Conservation (phyloP, 768 basidiomycete genomes). For the Amanita fuliginea region DNA sequence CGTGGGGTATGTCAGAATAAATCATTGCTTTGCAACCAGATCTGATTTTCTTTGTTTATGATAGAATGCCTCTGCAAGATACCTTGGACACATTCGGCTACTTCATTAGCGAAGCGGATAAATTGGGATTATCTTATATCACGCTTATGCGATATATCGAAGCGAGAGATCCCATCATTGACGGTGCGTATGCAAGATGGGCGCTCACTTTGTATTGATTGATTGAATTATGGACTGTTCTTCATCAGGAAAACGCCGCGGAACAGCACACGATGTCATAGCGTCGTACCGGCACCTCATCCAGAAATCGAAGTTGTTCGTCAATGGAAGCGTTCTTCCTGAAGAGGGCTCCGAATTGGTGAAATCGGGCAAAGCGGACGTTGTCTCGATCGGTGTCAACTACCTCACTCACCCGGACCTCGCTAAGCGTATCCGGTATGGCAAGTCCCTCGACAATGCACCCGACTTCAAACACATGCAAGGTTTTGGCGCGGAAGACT, state of each 20-base stretch:
- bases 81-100: constrained; percentile 30
- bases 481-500: constrained; percentile 14
- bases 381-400: constrained; percentile 23
- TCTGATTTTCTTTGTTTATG: background rate
- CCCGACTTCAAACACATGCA: constrained; percentile 18
- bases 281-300: constrained; percentile 23
- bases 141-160: constrained; percentile 18
- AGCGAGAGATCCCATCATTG: constrained; percentile 14
- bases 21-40: background rate
- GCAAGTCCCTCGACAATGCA: constrained; percentile 22
- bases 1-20: constrained; percentile 21
- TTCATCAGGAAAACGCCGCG: constrained; percentile 21
- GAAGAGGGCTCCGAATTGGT: constrained; percentile 26
- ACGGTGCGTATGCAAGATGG: constrained; percentile 18
- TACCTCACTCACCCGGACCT: constrained; percentile 32
- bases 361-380: constrained; percentile 23
- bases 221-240: too few relatives aligned
- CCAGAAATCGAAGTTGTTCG: constrained; percentile 24
- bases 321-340: constrained; percentile 25
- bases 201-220: too few relatives aligned
- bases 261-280: constrained; percentile 28
- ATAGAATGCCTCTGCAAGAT: constrained; percentile 33
- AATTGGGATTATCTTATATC: constrained; percentile 23
- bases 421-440: constrained; percentile 23
- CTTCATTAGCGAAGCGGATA: constrained; percentile 28